Conservation (phyloP, 1,284 basidiomycete species). For the Sanghuangporus baumii region DNA sequence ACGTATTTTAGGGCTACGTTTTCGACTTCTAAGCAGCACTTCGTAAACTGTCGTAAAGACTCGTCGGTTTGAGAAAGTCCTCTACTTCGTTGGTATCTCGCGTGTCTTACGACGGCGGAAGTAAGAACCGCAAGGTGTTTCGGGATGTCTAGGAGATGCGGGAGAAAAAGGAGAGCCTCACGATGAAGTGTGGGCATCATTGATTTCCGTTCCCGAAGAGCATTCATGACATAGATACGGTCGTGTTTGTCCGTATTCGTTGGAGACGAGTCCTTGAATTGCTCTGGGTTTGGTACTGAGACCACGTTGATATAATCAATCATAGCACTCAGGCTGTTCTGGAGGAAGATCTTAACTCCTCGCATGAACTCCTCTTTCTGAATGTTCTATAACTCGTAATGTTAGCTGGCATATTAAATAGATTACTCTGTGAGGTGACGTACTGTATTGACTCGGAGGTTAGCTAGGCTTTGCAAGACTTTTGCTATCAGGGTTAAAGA, state of each 20-base stretch:
- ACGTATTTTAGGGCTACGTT: constrained; percentile 60
- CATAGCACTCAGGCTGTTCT: constrained; percentile 58
- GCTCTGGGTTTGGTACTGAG: constrained; percentile 48
- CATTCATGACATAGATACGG: constrained; percentile 47
- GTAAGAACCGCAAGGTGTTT: constrained; percentile 66
- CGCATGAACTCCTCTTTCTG: constrained; percentile 73
- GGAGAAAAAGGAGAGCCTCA: constrained; percentile 65
- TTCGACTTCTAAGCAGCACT: constrained; percentile 66
- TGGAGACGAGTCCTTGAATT: constrained; percentile 23
- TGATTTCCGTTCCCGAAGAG: constrained; percentile 47
- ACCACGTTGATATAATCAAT: constrained; percentile 67
- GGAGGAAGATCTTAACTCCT: constrained; percentile 60
- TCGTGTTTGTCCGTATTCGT: constrained; percentile 41
- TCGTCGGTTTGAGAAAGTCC: constrained; percentile 26
- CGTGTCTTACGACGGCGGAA: constrained; percentile 65
- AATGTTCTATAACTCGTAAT: constrained; percentile 35
- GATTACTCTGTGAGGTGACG: constrained; percentile 24
- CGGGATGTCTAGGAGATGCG: constrained; percentile 65
- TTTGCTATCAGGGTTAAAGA: constrained; percentile 75
- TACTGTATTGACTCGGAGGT: constrained; percentile 69
- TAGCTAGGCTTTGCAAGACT: constrained; percentile 75
- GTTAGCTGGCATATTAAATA: constrained; percentile 9
- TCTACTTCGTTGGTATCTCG: constrained; percentile 24
- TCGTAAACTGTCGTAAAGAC: constrained; percentile 42
- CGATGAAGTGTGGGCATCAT: constrained; percentile 51